Evolutionary conservation across 192 early-diverging fungal genomes (phyloP), one percentile per base, ranked within the genome.

Genomic region (Entomortierella lignicola): DNA sequence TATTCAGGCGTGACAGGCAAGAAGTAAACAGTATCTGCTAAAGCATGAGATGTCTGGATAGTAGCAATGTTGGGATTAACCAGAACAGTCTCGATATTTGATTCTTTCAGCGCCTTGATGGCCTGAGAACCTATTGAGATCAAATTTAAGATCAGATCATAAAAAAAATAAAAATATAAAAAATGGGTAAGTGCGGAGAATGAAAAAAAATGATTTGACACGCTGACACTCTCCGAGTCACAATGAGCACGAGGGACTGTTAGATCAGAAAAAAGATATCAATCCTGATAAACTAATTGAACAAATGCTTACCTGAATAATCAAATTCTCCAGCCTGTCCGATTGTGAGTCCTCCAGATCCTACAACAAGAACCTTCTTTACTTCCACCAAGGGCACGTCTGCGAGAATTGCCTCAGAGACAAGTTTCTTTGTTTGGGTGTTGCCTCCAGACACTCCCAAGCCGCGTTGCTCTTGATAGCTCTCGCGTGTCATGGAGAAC

Each of bases 11-110:
- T 96, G 69, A 98, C 92, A 10, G 98, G 98, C 34, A 98, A 70
- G 77, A 99, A 99, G 88, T 98, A 99, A 26, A 97, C 96, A 42
- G 89, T 87, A 84, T 97, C 94, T 1, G 98, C 98, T 41, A 99
- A 87, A 51, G 91, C 92, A 72, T 95, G 90, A 30, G 92, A 94
- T 34, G 98, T 99, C 88, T 99, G 98, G 53, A 98, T 94, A 5
- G 98, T 99, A 39, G 98, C 98, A 81, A 99, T 99, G 84, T 99
- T 99, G 57, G 98, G 98, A 84, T 99, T 99, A 65, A 98, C 91
- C n/a, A 99, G 85, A 34, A 99, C 91, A 3, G 98, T 99, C 69
- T 98, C 77, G 61, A 99, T 90, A 23, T 89, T 89, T 34, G 94
- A 93, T 80, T 99, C 96, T 65, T 91, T 90, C 62, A 99, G 84